Evolutionary conservation across 768 basidiomycete genomes (phyloP).

Genomic region (Ramaria rubella): DNA sequence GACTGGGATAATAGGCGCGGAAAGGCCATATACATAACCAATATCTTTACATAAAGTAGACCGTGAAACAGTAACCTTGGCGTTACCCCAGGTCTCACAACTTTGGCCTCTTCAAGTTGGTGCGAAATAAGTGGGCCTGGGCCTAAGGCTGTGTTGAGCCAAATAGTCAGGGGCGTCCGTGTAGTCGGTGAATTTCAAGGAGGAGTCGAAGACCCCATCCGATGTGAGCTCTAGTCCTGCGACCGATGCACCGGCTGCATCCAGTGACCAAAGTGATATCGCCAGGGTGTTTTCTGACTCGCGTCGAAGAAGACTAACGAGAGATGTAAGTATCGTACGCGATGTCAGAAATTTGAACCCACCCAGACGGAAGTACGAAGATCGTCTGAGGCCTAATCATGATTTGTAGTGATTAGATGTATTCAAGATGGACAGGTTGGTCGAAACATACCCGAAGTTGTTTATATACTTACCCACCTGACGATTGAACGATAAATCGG

Average conservation of each 20-base stretch:
- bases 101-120: constrained; percentile 11
- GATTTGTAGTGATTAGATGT: not conserved
- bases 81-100: no score
- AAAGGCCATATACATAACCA: not conserved
- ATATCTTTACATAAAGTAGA: not conserved
- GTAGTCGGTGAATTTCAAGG: constrained; percentile 37
- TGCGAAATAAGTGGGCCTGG: constrained; percentile 11
- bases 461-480: constrained; percentile 45
- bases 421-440: not conserved
- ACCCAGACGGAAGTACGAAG: constrained; percentile 46
- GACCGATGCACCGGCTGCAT: constrained; percentile 36
- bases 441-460: constrained; percentile 36
- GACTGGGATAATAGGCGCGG: not conserved
- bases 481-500: not conserved
- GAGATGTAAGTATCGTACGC: not conserved
- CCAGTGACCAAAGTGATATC: constrained; percentile 45
- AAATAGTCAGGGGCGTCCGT: constrained; percentile 34
- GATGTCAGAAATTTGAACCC: constrained; percentile 8
- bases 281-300: constrained; percentile 40
- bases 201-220: constrained; percentile 39
- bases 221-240: constrained; percentile 37
- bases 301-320: constrained; percentile 34
- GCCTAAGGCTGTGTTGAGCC: constrained; percentile 30
- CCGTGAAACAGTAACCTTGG: not conserved
- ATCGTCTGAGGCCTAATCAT: constrained; percentile 35